Conservation (phyloP, 495 filamentous ascomycete species). For the Aspergillus sclerotioniger region DNA sequence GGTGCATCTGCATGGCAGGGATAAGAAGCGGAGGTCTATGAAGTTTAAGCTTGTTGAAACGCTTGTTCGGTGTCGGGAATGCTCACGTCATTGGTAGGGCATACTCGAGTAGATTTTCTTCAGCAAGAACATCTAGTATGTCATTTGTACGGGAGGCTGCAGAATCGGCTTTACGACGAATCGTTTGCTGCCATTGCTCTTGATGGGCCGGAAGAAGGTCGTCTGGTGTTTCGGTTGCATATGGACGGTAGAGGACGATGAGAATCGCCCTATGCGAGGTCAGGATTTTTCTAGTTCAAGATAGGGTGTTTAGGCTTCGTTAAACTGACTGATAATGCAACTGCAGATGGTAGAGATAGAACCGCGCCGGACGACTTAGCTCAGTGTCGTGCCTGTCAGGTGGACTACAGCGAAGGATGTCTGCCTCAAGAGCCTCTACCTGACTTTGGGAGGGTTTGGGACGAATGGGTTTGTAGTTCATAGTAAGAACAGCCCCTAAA, state of each 20-base stretch:
- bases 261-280: slow-evolving; percentile 23
- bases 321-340: slow-evolving; percentile 33
- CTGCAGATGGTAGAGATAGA: slow-evolving; percentile 30
- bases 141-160: slow-evolving; percentile 35
- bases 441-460: slow-evolving; percentile 15
- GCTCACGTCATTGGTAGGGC: slow-evolving; percentile 38
- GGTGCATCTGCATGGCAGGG: slow-evolving; percentile 42
- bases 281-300: background rate
- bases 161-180: slow-evolving; percentile 23
- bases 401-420: slow-evolving; percentile 16
- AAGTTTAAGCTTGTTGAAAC: background rate
- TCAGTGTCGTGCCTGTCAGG: slow-evolving; percentile 21
- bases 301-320: background rate
- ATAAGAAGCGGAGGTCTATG: slow-evolving; percentile 37
- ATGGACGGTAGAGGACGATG: slow-evolving; percentile 33
- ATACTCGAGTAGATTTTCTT: slow-evolving; percentile 28
- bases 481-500: slow-evolving; percentile 22
- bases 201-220: slow-evolving; percentile 10
- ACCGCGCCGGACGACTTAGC: slow-evolving; percentile 17
- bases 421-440: slow-evolving; percentile 26
- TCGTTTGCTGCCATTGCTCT: slow-evolving; percentile 21
- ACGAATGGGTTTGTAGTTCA: slow-evolving; percentile 22
- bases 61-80: background rate
- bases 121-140: slow-evolving; percentile 30
- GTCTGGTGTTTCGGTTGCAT: slow-evolving; percentile 14